Base-by-base conservation (phyloP, 2,329 filamentous ascomycete species). In the Trichoderma atroviride region DNA sequence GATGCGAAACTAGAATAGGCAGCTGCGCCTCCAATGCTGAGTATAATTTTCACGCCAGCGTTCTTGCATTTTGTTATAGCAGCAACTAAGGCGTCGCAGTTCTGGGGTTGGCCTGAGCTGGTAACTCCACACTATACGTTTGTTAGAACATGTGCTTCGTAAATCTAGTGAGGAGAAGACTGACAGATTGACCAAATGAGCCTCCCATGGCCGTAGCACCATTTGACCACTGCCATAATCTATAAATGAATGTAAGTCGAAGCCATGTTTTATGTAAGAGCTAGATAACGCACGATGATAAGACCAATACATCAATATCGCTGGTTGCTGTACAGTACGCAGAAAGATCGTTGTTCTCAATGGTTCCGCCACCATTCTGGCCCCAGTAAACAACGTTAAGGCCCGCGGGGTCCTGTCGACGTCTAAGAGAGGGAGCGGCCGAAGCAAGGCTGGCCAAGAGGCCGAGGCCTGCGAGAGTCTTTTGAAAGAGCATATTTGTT, bases 231-330 rank as follows among this genome's bases (percentile, higher is more conserved):
- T 76, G 60, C 70, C 80, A 82, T 9, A 83, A 70, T 27, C 27
- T 27, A 27, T 4, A 27, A 2, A 27, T 27, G 2, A 27, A 27
- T 27, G 27, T 27, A 2, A 27, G 27, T 4, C 27, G 2, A 27
- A 27, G 2, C 27, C 27, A 27, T 27, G 2, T 27, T 27, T 27
- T 27, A 27, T 27, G 27, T 27, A 27, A 4, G 27, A 27, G 4
- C 4, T 27, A 27, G 27, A 27, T 27, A 27, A 27, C 27, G 27
- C 27, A 27, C 27, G 27, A 27, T 4, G 27, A 27, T 2, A 83
- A 74, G 0, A 82, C 81, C 16, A 83, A 74, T 31, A 83, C 78
- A 69, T 83, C 79, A 57, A 83, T 79, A 13, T 79, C 80, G 0
- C 80, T 71, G 11, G 75, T 74, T 0, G 76, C 70, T 11, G 73